These are phyloP conservation scores for Vanilla planifolia DNA, from an alignment of 106 monocot species.

Conservation along the genomic window DNA sequence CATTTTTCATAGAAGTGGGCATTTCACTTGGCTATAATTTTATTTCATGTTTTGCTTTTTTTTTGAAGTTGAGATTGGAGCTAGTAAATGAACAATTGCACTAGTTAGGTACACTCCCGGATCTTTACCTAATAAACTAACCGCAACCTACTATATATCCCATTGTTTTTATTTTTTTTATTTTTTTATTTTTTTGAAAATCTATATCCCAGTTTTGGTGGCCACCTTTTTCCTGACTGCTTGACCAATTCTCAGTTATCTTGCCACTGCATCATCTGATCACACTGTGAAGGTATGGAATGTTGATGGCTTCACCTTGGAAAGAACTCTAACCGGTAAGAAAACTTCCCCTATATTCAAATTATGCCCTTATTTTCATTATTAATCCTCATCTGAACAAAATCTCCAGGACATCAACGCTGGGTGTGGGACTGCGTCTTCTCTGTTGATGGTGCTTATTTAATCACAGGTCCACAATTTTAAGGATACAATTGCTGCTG, in stretches of 20 bases:
- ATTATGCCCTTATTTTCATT: background rate
- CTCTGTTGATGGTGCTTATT: constrained; percentile 94
- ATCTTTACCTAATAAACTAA: no score
- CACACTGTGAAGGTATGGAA: constrained; percentile 97
- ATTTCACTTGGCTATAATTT: no score
- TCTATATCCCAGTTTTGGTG: no score
- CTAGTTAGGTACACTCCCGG: no score
- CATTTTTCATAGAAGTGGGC: no score
- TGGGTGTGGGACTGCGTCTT: constrained; percentile 99
- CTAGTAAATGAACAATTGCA: no score
- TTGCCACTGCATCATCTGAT: constrained; percentile 95
- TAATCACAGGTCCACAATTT: constrained; percentile 72
- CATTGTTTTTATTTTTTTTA: no score
- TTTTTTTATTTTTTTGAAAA: no score
- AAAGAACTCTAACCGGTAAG: constrained; percentile 70
- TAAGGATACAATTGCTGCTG: no score
- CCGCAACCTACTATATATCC: no score
- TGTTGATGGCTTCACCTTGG: constrained; percentile 88
- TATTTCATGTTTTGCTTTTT: no score
- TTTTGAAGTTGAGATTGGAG: no score
- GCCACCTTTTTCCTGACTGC: background rate
- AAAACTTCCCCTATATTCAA: background rate
- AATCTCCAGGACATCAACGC: constrained; percentile 67
- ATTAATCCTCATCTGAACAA: background rate
- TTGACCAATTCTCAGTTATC: constrained; percentile 37